These are phyloP conservation scores for Amaranthus tricolor DNA, from an alignment of 179 eudicot genomes.

Conservation along the genomic window DNA sequence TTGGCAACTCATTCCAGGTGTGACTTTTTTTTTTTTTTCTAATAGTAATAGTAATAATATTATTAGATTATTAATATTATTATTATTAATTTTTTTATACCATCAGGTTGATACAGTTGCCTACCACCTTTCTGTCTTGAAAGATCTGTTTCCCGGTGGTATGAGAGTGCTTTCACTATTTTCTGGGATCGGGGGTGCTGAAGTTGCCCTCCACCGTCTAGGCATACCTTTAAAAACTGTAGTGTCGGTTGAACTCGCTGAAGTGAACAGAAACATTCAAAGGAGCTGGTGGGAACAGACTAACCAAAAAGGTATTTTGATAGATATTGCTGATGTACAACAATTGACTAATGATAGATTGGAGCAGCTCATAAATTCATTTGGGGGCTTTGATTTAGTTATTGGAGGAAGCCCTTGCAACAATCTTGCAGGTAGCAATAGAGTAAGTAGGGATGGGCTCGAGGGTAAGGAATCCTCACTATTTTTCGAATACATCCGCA, in stretches of 20 bases:
- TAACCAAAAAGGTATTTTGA: slow-evolving; percentile 29
- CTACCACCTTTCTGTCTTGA: slow-evolving; percentile 73
- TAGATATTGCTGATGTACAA: slow-evolving; percentile 32
- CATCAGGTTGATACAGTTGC: slow-evolving; percentile 86
- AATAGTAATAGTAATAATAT: background rate
- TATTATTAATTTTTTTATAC: background rate
- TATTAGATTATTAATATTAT: background rate
- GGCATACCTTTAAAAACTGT: slow-evolving; percentile 60
- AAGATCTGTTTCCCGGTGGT: slow-evolving; percentile 55
- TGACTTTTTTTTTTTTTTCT: background rate
- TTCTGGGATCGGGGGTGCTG: slow-evolving; percentile 88
- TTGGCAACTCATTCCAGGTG: slow-evolving; percentile 71
- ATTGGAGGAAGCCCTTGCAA: slow-evolving; percentile 54
- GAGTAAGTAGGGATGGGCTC: slow-evolving; percentile 42
- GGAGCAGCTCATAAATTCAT: slow-evolving; percentile 19
- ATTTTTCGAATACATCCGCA: slow-evolving; percentile 38
- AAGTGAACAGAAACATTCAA: slow-evolving; percentile 26
- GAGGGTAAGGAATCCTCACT: slow-evolving; percentile 46
- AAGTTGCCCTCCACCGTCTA: slow-evolving; percentile 78
- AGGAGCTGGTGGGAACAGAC: slow-evolving; percentile 37
- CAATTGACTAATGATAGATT: slow-evolving; percentile 27
- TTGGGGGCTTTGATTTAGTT: slow-evolving; percentile 39
- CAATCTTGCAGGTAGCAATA: slow-evolving; percentile 44
- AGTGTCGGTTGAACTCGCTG: slow-evolving; percentile 60
- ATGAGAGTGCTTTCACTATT: slow-evolving; percentile 67